phyloP scores from a whole-genome alignment of 164 flowering plant genomes.

The Vitis cinerea region DNA sequence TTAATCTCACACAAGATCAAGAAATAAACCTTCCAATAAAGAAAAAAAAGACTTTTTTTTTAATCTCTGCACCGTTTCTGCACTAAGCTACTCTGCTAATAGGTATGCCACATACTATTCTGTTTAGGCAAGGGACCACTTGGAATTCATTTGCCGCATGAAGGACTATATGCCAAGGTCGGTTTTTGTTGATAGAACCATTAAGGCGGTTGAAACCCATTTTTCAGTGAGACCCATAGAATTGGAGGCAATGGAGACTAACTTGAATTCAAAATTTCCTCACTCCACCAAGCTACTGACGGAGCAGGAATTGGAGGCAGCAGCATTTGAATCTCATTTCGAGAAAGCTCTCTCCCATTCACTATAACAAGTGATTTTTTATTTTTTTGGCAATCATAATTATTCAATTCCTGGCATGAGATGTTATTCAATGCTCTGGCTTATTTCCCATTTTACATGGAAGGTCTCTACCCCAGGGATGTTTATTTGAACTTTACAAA shows the following conservation, averaged over 20 bases:
- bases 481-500: no score
- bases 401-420: no score
- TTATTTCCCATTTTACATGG: no score
- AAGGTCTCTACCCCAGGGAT: no score
- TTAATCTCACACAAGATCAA: no score
- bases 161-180: conserved; percentile 68
- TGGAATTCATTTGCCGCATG: conserved; percentile 73
- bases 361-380: background rate
- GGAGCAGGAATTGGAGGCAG: conserved; percentile 41
- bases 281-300: conserved; percentile 48
- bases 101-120: conserved; percentile 1
- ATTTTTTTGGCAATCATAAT: no score
- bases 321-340: conserved; percentile 16
- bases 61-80: no score
- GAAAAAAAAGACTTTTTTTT: no score
- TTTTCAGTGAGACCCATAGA: conserved; percentile 39
- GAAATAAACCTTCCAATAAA: no score
- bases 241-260: conserved; percentile 25
- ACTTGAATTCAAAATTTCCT: conserved; percentile 16
- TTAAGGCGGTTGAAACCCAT: conserved; percentile 37
- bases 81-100: background rate
- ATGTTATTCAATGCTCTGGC: no score
- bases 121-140: conserved; percentile 68
- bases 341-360: background rate
- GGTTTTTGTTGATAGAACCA: conserved; percentile 57